Conservation (phyloP, 139 green algal genomes). For the Coelastrella sp. region DNA sequence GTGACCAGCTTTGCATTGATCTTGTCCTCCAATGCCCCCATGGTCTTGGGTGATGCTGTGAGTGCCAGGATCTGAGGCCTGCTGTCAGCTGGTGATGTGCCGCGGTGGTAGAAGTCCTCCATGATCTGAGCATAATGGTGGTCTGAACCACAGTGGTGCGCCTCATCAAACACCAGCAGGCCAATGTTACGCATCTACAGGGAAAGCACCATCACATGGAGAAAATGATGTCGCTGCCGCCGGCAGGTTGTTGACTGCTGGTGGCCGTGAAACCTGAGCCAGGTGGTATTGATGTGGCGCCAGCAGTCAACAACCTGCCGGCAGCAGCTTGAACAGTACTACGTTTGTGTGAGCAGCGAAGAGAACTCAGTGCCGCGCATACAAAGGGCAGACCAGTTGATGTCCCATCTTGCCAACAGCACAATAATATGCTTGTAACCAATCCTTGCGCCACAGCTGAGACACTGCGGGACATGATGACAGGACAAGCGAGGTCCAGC, state of each 20-base stretch:
- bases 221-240: background rate
- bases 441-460: background rate
- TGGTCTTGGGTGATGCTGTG: conserved; percentile 25
- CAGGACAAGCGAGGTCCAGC: background rate
- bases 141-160: conserved; percentile 39
- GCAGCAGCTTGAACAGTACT: background rate
- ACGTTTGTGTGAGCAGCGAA: background rate
- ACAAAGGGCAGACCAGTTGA: background rate
- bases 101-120: conserved; percentile 30
- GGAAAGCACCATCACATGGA: background rate
- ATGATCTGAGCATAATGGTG: conserved; percentile 51
- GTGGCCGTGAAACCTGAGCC: background rate
- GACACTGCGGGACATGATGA: background rate
- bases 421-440: background rate
- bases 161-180: conserved; percentile 49
- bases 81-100: background rate
- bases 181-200: conserved; percentile 35
- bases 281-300: too few species aligned
- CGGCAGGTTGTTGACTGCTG: too few species aligned
- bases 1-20: conserved; percentile 26
- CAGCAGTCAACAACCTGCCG: too few species aligned
- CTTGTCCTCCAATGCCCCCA: conserved; percentile 4
- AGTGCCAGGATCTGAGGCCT: conserved; percentile 47
- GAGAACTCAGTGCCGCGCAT: background rate
- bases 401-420: background rate